Base-by-base conservation (phyloP, 306 rosid genomes). In the Sicyos edulis region DNA sequence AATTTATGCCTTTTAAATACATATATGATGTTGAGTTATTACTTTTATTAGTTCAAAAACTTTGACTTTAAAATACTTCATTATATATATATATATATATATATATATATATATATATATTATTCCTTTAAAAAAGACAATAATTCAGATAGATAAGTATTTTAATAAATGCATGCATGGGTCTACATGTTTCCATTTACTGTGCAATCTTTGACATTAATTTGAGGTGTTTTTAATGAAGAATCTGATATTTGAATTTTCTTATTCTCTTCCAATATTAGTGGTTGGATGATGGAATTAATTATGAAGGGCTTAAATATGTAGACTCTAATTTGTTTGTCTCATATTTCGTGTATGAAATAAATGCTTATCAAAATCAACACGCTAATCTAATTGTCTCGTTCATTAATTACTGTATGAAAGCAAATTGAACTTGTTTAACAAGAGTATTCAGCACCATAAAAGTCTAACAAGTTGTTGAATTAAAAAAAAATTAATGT, bases 111-210 rank as follows among this genome's bases (percentile, higher is more conserved):
- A 1, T 26, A 1, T 26, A 1, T 26, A 26, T 26, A 26, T 26
- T 26, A 32, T 32, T 32, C 37, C 37, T 32, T 32, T 0, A 32
- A 32, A 32, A 32, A 32, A 26, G 29, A 26, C 29, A 26, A 26
- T 26, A 26, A 26, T 26, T 26, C 29, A 26, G 29, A 26, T 26
- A 26, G 29, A 26, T 26, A 26, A 26, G 5, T 52, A 51, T 50
- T 70, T 15, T 50, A 70, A 70, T 79, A 54, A 70, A 70, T 71
- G 54, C 63, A 71, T 4, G 26, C 9, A 75, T 71, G 78, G 80
- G 80, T 80, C 80, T 63, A 64, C 77, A 64, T 80, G 74, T 71
- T 79, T 74, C 75, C 37, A 29, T 58, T 74, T 69, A 60, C 67
- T 53, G 14, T 55, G 78, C 78, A 66, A 54, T 66, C 74, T 75